These are phyloP conservation scores for Claviceps capensis DNA, from an alignment of 2,329 filamentous ascomycete species.

Conservation along the genomic window DNA sequence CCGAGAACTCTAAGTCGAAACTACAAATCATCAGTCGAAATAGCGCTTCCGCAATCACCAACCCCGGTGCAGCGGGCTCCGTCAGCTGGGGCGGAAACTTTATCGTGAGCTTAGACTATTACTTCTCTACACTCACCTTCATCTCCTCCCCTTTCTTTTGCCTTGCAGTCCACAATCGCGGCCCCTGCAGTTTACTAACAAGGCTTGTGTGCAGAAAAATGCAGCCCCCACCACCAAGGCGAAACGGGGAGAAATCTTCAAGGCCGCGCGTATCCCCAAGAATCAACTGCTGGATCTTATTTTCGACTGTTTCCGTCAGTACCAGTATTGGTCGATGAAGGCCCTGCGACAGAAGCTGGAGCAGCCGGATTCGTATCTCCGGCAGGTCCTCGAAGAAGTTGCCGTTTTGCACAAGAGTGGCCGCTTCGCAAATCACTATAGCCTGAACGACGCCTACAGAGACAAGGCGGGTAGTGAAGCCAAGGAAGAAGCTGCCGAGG, in stretches of 20 bases:
- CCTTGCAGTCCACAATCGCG: no score
- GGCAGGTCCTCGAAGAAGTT: slow-evolving; percentile 69
- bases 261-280: slow-evolving; percentile 79
- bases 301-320: slow-evolving; percentile 70
- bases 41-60: slow-evolving; percentile 38
- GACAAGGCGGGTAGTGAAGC: slow-evolving; percentile 27
- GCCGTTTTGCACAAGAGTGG: slow-evolving; percentile 73
- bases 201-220: slow-evolving; percentile 32
- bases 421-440: slow-evolving; percentile 75
- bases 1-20: slow-evolving; percentile 34
- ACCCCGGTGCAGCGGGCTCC: slow-evolving; percentile 34
- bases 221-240: slow-evolving; percentile 35
- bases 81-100: slow-evolving; percentile 31
- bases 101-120: slow-evolving; percentile 34
- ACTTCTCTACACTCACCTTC: neutral
- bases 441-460: slow-evolving; percentile 48
- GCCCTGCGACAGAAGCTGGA: slow-evolving; percentile 61
- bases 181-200: no score
- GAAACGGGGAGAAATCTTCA: slow-evolving; percentile 56
- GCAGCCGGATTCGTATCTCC: slow-evolving; percentile 89
- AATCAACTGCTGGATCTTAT: slow-evolving; percentile 79
- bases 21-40: slow-evolving; percentile 36
- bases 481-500: slow-evolving; percentile 41
- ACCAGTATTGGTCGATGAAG: slow-evolving; percentile 90
- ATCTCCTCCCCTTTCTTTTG: neutral